phyloP scores from a whole-genome alignment of 306 rosid species.

The Rubus parviflorus region DNA sequence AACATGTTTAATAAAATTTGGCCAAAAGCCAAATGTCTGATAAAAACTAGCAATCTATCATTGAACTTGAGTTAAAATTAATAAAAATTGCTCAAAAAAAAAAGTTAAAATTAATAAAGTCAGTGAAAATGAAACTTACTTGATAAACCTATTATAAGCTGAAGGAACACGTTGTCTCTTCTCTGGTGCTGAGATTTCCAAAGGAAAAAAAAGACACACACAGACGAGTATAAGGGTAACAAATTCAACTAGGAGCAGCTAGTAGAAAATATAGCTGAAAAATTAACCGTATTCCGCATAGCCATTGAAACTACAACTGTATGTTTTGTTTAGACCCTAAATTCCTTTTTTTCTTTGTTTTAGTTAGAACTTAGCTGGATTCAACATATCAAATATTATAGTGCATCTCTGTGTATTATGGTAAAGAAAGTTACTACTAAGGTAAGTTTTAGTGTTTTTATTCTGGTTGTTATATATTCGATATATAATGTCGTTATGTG shows the following conservation, averaged over 20 bases:
- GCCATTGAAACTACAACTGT: too few species aligned
- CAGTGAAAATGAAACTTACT: conserved; percentile 50
- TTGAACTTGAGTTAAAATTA: background rate
- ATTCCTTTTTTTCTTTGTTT: too few species aligned
- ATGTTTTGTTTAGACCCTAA: too few species aligned
- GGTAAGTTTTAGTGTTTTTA: background rate
- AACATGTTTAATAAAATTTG: background rate
- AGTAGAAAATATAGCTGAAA: background rate
- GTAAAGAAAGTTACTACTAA: background rate
- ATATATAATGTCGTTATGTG: background rate
- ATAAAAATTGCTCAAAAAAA: too few species aligned
- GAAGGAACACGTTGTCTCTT: conserved; percentile 98
- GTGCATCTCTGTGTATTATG: background rate
- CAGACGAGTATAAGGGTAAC: background rate
- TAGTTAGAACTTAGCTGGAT: too few species aligned
- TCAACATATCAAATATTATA: background rate
- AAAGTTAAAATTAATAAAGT: background rate
- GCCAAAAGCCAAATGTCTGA: background rate
- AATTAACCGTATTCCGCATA: background rate
- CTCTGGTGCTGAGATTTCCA: conserved; percentile 72
- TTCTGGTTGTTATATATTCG: background rate
- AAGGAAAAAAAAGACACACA: too few species aligned
- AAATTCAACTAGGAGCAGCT: background rate
- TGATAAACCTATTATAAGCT: conserved; percentile 92
- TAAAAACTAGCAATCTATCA: background rate